Evolutionary conservation across 495 filamentous ascomycete genomes (phyloP).

Genomic region (Staphylotrichum longicolle): DNA sequence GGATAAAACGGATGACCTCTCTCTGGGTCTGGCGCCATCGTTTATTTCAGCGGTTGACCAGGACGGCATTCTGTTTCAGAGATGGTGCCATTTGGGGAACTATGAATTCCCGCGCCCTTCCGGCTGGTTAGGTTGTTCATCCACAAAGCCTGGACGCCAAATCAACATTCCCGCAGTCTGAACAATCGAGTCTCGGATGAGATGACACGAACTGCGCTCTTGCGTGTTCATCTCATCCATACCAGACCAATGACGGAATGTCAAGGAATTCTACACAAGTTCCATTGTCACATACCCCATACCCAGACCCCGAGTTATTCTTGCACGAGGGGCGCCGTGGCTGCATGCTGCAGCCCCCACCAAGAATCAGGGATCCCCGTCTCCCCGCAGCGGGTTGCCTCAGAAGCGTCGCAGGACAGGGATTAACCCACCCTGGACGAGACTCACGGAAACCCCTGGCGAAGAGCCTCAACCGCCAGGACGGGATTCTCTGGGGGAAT

Average conservation of each 20-base stretch:
- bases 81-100: too few relatives aligned
- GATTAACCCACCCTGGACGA: constrained; percentile 29
- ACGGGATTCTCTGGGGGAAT: constrained; percentile 26
- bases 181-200: not conserved
- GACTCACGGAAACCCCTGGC: constrained; percentile 21
- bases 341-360: too few relatives aligned
- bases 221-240: not conserved
- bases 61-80: constrained; percentile 2
- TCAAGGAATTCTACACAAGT: not conserved
- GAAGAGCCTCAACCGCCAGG: constrained; percentile 29
- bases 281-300: too few relatives aligned
- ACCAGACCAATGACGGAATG: not conserved
- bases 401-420: constrained; percentile 52
- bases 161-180: too few relatives aligned
- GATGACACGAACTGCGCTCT: not conserved
- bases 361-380: constrained; percentile 7
- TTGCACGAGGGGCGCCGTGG: too few relatives aligned
- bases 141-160: too few relatives aligned
- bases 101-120: too few relatives aligned
- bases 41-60: not conserved
- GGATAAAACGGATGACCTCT: too few relatives aligned
- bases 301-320: too few relatives aligned
- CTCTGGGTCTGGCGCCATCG: not conserved
- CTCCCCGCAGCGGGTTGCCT: constrained; percentile 34
- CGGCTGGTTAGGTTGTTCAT: too few relatives aligned